phyloP scores from a whole-genome alignment of 1,284 basidiomycete genomes.

The Spongispora temasekensis region DNA sequence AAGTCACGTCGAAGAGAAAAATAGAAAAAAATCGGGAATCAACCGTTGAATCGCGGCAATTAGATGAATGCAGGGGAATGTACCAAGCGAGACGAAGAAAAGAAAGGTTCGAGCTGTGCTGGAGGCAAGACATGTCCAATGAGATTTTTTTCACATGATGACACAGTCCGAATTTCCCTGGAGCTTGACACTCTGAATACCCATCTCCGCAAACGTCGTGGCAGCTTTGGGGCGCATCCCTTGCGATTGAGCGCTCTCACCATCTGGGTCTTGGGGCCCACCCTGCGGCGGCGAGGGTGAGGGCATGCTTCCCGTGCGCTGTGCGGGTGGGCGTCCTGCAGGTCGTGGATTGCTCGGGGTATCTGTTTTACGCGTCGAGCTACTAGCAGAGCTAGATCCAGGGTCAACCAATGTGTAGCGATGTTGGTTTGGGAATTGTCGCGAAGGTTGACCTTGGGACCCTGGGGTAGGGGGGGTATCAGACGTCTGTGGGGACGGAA shows the following conservation, averaged over 20 bases:
- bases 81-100: conserved; percentile 1
- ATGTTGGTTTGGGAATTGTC: conserved; percentile 36
- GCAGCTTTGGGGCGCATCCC: conserved; percentile 45
- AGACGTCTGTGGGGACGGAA: conserved; percentile 8
- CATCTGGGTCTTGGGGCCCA: conserved; percentile 3
- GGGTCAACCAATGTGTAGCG: conserved; percentile 46
- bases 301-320: conserved; percentile 23
- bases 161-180: conserved; percentile 83
- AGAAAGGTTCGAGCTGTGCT: background rate
- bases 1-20: background rate
- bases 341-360: conserved; percentile 28
- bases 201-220: conserved; percentile 92
- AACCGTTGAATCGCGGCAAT: background rate
- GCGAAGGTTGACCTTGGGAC: conserved; percentile 7
- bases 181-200: conserved; percentile 71
- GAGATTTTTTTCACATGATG: conserved; percentile 58
- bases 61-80: background rate
- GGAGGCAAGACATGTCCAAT: background rate
- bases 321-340: conserved; percentile 29
- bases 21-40: background rate
- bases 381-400: conserved; percentile 21
- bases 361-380: conserved; percentile 11
- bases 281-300: conserved; percentile 10
- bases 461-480: conserved; percentile 3
- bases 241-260: conserved; percentile 7